Conservation (phyloP, 2,329 filamentous ascomycete genomes). For the Fusarium sp. region DNA sequence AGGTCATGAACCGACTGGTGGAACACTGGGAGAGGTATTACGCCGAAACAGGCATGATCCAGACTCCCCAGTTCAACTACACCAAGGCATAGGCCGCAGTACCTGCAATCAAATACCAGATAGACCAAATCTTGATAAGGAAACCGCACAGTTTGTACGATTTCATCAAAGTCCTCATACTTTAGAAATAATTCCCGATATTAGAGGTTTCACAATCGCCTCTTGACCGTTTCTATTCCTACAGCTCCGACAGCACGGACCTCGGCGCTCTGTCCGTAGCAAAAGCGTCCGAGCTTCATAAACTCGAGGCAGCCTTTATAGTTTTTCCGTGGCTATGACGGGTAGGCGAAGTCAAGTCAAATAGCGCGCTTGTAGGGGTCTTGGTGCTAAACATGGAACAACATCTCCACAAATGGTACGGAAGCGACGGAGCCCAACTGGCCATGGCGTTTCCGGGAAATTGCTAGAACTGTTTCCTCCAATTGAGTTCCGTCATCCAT, state of each 20-base stretch:
- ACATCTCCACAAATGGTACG: conserved; percentile 12
- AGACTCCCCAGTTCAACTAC: neutral
- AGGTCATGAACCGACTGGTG: conserved; percentile 13
- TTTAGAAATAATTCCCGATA: too few species aligned
- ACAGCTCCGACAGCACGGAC: neutral
- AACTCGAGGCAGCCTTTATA: neutral
- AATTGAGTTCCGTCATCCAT: neutral
- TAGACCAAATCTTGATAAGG: too few species aligned
- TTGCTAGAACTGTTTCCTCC: neutral
- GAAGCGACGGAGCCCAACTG: neutral
- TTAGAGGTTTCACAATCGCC: too few species aligned
- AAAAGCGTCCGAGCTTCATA: neutral
- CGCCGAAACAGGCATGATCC: conserved; percentile 18
- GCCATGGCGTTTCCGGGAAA: neutral
- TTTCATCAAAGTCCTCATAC: too few species aligned
- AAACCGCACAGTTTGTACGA: too few species aligned
- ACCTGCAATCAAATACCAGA: too few species aligned
- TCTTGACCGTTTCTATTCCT: too few species aligned
- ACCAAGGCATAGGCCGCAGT: too few species aligned
- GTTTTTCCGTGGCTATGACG: conserved; percentile 15
- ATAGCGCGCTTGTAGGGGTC: conserved; percentile 21
- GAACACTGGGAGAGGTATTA: conserved; percentile 26
- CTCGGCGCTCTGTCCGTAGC: conserved; percentile 1
- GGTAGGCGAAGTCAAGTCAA: conserved; percentile 4
- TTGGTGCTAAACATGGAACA: conserved; percentile 5